Evolutionary conservation across 257 asterid species (phyloP).

Genomic region (Nyctanthes arbortristis): DNA sequence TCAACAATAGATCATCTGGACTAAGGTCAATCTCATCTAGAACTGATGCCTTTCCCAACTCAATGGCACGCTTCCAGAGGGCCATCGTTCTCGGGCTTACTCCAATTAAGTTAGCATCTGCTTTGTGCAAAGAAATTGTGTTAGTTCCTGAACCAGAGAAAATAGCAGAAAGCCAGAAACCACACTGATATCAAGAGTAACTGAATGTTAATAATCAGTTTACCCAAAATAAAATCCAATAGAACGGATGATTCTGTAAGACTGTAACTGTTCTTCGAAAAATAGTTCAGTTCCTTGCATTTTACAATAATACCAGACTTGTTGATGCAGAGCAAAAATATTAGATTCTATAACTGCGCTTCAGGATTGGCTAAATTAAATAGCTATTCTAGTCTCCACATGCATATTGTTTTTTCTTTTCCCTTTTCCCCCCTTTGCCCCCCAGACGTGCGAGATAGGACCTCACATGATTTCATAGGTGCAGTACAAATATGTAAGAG

Average conservation of each 20-base stretch:
- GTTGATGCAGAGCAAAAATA: neutral
- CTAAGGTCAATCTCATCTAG: slow-evolving; percentile 52
- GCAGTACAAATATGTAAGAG: too few relatives aligned
- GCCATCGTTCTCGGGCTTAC: slow-evolving; percentile 78
- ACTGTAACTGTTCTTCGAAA: neutral
- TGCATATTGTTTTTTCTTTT: too few relatives aligned
- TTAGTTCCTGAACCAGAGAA: slow-evolving; percentile 20
- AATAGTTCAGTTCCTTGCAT: neutral
- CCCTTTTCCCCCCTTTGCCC: too few relatives aligned
- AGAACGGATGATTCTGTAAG: too few relatives aligned
- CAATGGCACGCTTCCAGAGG: slow-evolving; percentile 71
- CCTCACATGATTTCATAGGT: too few relatives aligned
- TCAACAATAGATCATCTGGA: slow-evolving; percentile 73
- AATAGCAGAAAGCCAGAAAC: neutral
- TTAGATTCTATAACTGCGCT: neutral
- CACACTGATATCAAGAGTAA: neutral
- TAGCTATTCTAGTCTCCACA: too few relatives aligned
- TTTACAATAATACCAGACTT: neutral
- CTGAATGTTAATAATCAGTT: too few relatives aligned
- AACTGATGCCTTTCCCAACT: slow-evolving; percentile 71
- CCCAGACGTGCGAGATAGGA: neutral
- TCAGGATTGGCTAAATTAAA: neutral
- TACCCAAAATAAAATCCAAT: too few relatives aligned
- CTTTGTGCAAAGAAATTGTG: slow-evolving; percentile 10
- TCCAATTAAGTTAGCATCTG: slow-evolving; percentile 33